phyloP scores from a whole-genome alignment of 73 alveolate genomes.

The Paramecium octaurelia region DNA sequence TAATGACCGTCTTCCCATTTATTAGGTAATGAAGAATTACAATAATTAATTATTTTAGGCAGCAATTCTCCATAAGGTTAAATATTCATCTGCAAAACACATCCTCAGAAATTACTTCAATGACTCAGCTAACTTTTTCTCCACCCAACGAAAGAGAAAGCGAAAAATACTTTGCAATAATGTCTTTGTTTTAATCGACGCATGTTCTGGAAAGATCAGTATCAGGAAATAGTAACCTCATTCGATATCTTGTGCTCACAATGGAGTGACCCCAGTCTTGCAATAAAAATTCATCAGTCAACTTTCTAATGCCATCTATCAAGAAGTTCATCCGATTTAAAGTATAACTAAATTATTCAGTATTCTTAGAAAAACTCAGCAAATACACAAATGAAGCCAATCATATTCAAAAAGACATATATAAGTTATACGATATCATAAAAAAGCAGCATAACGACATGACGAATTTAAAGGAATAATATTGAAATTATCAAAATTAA shows the following conservation, averaged over 20 bases:
- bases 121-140: neutral
- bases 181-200: neutral
- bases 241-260: neutral
- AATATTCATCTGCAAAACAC: constrained; percentile 40
- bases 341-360: neutral
- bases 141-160: neutral
- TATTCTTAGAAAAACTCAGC: neutral
- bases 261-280: neutral
- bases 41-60: constrained; percentile 5
- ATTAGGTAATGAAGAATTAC: neutral
- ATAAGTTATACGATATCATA: neutral
- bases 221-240: neutral
- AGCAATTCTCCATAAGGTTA: constrained; percentile 4
- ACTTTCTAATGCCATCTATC: neutral
- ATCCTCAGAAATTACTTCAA: neutral
- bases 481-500: neutral
- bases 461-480: neutral
- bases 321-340: neutral
- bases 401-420: neutral
- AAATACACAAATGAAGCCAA: neutral
- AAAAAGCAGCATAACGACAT: neutral
- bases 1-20: neutral
- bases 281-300: neutral
- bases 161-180: neutral
- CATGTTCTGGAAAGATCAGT: neutral